Evolutionary conservation across 768 basidiomycete species (phyloP).

Genomic region (Mrakia frigida): DNA sequence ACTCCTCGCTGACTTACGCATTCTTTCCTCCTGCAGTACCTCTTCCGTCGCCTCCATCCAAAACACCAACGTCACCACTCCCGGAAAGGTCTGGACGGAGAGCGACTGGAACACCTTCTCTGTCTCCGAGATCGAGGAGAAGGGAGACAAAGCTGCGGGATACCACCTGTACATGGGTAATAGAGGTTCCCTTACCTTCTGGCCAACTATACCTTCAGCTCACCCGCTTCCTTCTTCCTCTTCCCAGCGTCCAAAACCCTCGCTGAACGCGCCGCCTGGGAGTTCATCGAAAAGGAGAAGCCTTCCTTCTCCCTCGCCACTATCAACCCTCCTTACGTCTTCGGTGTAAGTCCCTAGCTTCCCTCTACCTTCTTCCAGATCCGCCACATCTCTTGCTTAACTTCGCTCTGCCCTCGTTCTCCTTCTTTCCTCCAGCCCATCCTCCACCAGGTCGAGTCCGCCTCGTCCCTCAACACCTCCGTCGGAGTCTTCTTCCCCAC

Average conservation of each 20-base stretch:
- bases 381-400: not conserved
- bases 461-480: slow-evolving; percentile 42
- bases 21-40: slow-evolving; percentile 43
- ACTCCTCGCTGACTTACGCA: not conserved
- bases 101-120: slow-evolving; percentile 58
- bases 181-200: not conserved
- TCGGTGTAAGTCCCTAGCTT: not conserved
- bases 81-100: slow-evolving; percentile 39
- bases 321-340: slow-evolving; percentile 51
- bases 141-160: slow-evolving; percentile 49
- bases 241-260: slow-evolving; percentile 55
- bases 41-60: slow-evolving; percentile 54
- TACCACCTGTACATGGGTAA: slow-evolving; percentile 42
- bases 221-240: slow-evolving; percentile 49
- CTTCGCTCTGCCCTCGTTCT: not conserved
- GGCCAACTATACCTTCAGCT: not conserved
- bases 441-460: not conserved
- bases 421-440: not conserved
- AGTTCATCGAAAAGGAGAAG: slow-evolving; percentile 39
- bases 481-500: slow-evolving; percentile 37
- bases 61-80: slow-evolving; percentile 34
- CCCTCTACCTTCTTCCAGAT: not conserved
- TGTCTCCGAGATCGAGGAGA: slow-evolving; percentile 49
- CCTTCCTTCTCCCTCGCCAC: slow-evolving; percentile 52
- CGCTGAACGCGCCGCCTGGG: slow-evolving; percentile 61